These are phyloP conservation scores for Fusarium beomiforme DNA, from an alignment of 2,329 filamentous ascomycete genomes.

Conservation along the genomic window DNA sequence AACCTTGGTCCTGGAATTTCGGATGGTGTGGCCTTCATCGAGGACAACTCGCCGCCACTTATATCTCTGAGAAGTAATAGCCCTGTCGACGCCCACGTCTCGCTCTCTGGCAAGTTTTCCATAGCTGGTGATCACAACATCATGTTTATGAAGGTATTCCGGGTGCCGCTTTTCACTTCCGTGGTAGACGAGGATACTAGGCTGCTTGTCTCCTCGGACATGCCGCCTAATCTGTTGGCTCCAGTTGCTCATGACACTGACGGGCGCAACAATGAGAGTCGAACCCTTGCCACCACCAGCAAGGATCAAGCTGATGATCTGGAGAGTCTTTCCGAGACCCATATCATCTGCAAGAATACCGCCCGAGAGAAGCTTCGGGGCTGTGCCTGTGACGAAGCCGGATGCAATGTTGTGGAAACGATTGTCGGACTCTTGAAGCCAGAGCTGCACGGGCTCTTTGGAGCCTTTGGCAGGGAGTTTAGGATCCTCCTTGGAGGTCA, in stretches of 20 bases:
- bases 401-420: constrained; percentile 69
- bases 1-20: constrained; percentile 79
- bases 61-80: constrained; percentile 53
- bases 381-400: constrained; percentile 67
- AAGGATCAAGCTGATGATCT: constrained; percentile 83
- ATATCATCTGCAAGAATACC: constrained; percentile 91
- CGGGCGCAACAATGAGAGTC: constrained; percentile 83
- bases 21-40: constrained; percentile 85
- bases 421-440: constrained; percentile 66
- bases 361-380: constrained; percentile 76
- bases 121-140: constrained; percentile 87
- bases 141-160: constrained; percentile 69
- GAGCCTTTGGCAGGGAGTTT: constrained; percentile 67
- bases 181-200: constrained; percentile 80
- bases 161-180: constrained; percentile 67
- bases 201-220: constrained; percentile 68
- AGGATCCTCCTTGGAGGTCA: constrained; percentile 79
- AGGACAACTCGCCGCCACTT: constrained; percentile 83
- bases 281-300: constrained; percentile 62
- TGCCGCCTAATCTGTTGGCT: constrained; percentile 80
- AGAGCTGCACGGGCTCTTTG: constrained; percentile 75
- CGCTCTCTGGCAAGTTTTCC: constrained; percentile 77
- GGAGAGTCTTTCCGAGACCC: constrained; percentile 90
- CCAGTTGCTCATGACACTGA: constrained; percentile 94
- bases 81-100: constrained; percentile 54